A percentile compares a stretch with the other conserved stretches of the same genome.
Conservation (phyloP, 108 stramenopile genomes). For the Skeletonema marinoi region DNA sequence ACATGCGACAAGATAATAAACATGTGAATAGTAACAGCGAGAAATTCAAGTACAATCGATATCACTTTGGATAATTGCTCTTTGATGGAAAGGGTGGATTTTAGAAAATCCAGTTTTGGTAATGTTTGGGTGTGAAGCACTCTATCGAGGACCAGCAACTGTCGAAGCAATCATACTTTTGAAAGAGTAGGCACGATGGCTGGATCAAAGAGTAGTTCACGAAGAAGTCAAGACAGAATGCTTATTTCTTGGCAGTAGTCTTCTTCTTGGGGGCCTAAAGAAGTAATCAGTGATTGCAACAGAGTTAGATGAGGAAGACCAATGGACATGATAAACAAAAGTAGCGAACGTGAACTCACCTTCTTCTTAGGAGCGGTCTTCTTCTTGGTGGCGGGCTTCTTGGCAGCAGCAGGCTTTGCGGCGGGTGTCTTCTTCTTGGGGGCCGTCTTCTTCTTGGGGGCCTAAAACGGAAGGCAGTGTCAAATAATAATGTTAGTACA, state of each 20-base stretch:
- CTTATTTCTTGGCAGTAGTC: conserved; percentile 20
- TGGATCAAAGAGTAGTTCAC: not conserved
- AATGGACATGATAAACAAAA: not conserved
- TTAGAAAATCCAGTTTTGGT: conserved; percentile 14
- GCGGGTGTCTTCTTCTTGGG: not conserved
- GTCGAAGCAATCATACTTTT: not conserved
- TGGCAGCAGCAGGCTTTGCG: not conserved
- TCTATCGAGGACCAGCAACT: not conserved
- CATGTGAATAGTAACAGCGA: not conserved
- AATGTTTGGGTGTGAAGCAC: not conserved
- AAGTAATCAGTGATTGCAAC: not conserved
- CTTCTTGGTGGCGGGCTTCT: not conserved
- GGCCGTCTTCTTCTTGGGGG: not conserved
- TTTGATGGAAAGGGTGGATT: conserved; percentile 10
- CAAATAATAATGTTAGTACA: not conserved
- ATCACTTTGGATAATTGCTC: not conserved
- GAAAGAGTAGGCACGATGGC: not conserved
- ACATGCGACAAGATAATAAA: not conserved
- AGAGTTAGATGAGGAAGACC: not conserved
- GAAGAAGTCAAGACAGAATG: not conserved
- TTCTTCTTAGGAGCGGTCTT: not conserved
- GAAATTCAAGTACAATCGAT: not conserved
- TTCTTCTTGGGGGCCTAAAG: conserved; percentile 44
- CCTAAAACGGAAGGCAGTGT: not conserved
- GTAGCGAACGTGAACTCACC: not conserved